These are phyloP conservation scores for Blastomyces gilchristii DNA, from an alignment of 2,329 filamentous ascomycete species.

Conservation along the genomic window DNA sequence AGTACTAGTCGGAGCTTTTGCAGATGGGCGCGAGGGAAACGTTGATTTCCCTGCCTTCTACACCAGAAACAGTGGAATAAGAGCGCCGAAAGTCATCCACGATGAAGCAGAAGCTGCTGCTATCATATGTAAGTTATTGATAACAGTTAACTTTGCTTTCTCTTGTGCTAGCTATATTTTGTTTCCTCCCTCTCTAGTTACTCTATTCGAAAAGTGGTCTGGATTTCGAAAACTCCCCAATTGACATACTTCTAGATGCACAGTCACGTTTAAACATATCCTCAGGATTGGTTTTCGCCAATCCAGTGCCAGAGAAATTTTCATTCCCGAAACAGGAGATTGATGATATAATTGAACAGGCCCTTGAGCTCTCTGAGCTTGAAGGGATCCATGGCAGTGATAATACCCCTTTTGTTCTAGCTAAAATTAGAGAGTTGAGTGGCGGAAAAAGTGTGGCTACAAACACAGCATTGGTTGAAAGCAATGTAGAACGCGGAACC, in stretches of 20 bases:
- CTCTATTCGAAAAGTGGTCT: neutral
- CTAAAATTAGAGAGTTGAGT: constrained; percentile 68
- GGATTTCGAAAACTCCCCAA: neutral
- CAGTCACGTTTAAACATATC: constrained; percentile 62
- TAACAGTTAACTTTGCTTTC: constrained; percentile 7
- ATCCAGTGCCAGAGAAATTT: constrained; percentile 64
- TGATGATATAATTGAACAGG: constrained; percentile 56
- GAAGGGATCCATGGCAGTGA: constrained; percentile 60
- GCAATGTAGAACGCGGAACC: constrained; percentile 56
- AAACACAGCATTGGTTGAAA: constrained; percentile 60
- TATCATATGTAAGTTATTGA: constrained; percentile 55
- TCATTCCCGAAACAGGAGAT: constrained; percentile 63
- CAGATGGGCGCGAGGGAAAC: constrained; percentile 60
- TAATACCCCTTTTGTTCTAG: constrained; percentile 77
- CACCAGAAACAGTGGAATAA: constrained; percentile 72
- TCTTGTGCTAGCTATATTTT: neutral
- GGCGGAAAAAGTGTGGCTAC: constrained; percentile 59
- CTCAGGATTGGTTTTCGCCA: constrained; percentile 78
- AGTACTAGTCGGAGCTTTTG: constrained; percentile 80
- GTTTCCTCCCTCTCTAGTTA: neutral
- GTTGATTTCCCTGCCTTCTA: constrained; percentile 92
- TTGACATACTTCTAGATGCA: constrained; percentile 42
- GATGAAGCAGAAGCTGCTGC: constrained; percentile 74
- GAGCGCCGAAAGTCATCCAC: constrained; percentile 64
- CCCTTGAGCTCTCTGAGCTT: constrained; percentile 53